Evolutionary conservation across 768 basidiomycete genomes (phyloP).

Genomic region (Candolleomyces aberdarensis): DNA sequence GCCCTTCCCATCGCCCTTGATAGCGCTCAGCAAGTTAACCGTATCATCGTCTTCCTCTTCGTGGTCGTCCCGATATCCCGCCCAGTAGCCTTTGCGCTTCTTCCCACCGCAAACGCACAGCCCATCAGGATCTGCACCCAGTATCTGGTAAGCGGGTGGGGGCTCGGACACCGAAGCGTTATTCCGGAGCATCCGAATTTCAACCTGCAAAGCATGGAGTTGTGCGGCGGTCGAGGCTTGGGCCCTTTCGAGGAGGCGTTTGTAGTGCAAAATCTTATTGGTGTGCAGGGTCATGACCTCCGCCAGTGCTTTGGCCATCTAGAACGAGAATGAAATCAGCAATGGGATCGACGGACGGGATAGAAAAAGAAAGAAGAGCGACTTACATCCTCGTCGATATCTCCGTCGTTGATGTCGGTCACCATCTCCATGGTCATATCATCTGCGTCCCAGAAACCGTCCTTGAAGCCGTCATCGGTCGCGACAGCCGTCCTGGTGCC

Average conservation of each 20-base stretch:
- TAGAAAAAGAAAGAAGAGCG: slow-evolving; percentile 1
- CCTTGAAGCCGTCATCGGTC: slow-evolving; percentile 25
- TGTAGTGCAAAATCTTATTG: slow-evolving; percentile 67
- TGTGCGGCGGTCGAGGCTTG: slow-evolving; percentile 80
- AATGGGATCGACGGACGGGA: slow-evolving; percentile 4
- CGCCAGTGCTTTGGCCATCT: slow-evolving; percentile 40
- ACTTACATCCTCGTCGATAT: slow-evolving; percentile 70
- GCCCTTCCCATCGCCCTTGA: slow-evolving; percentile 56
- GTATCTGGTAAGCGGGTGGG: slow-evolving; percentile 16
- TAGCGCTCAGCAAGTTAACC: slow-evolving; percentile 38
- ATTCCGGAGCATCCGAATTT: slow-evolving; percentile 63
- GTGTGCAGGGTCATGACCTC: slow-evolving; percentile 41
- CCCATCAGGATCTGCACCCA: slow-evolving; percentile 24
- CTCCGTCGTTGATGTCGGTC: slow-evolving; percentile 56
- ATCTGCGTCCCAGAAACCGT: slow-evolving; percentile 41
- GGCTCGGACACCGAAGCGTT: slow-evolving; percentile 18
- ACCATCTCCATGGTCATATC: slow-evolving; percentile 72
- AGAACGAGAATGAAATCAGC: background rate
- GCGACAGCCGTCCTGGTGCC: slow-evolving; percentile 25
- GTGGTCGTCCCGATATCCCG: slow-evolving; percentile 55
- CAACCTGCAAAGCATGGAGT: slow-evolving; percentile 82
- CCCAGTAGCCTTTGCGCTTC: slow-evolving; percentile 68
- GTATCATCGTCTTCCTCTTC: slow-evolving; percentile 42
- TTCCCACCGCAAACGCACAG: slow-evolving; percentile 58
- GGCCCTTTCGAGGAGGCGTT: slow-evolving; percentile 74